These are phyloP conservation scores for Solanum arcanum DNA, from an alignment of 257 asterid genomes.

Conservation along the genomic window DNA sequence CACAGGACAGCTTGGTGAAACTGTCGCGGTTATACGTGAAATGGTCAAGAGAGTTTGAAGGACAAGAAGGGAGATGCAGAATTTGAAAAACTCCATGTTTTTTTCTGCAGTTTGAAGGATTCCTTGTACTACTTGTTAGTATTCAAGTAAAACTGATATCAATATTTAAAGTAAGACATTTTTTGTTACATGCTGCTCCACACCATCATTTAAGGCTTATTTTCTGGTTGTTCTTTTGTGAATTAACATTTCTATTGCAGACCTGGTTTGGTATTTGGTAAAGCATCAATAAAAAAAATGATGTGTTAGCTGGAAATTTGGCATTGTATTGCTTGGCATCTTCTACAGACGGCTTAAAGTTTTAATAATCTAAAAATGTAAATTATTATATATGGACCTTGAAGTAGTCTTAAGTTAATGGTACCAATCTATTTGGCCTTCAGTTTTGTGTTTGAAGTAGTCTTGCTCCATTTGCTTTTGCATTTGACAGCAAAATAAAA, in stretches of 20 bases:
- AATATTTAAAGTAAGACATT: neutral
- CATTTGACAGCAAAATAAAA: neutral
- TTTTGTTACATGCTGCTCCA: neutral
- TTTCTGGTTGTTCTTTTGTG: neutral
- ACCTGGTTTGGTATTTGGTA: neutral
- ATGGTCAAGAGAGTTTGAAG: conserved; percentile 10
- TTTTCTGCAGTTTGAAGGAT: neutral
- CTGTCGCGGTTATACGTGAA: conserved; percentile 2
- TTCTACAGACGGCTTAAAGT: neutral
- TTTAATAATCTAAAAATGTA: neutral
- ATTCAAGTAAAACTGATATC: neutral
- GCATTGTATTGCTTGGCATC: neutral
- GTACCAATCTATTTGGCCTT: neutral
- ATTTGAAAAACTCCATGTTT: conserved; percentile 25
- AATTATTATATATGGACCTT: neutral
- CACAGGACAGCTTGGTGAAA: conserved; percentile 5
- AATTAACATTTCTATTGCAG: neutral
- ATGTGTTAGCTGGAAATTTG: neutral
- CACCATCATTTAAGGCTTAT: neutral
- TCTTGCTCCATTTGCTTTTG: neutral
- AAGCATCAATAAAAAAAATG: neutral
- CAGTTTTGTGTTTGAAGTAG: neutral
- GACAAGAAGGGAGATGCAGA: conserved; percentile 10
- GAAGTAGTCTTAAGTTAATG: neutral
- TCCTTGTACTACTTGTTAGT: neutral